A percentile compares a stretch with the other conserved stretches of the same genome.
Evolutionary conservation across 148 eudicot genomes (phyloP).

Genomic region (Chenopodium album): DNA sequence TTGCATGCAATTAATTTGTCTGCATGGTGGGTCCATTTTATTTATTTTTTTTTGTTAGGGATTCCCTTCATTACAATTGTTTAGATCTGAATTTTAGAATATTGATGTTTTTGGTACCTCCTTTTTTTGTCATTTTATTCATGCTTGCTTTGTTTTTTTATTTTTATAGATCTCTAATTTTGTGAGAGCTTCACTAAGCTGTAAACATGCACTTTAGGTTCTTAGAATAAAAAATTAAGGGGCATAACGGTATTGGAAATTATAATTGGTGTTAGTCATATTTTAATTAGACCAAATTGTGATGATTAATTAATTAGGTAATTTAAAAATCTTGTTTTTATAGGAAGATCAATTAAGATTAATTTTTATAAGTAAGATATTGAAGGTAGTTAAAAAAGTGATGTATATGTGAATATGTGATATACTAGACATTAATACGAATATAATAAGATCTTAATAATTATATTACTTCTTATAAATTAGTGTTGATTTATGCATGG

Average conservation of each 20-base stretch:
- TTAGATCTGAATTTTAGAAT: constrained; percentile 1
- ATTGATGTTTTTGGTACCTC: neutral
- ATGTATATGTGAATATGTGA: too few relatives aligned
- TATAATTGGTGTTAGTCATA: neutral
- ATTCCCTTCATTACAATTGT: neutral
- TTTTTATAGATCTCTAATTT: neutral
- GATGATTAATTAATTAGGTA: neutral
- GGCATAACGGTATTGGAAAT: neutral
- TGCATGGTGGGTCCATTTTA: neutral
- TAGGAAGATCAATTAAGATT: too few relatives aligned
- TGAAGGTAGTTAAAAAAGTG: too few relatives aligned
- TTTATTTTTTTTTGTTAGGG: neutral
- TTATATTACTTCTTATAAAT: too few relatives aligned
- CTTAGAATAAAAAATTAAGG: neutral
- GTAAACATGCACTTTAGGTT: neutral
- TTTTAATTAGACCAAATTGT: neutral
- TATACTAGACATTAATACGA: too few relatives aligned
- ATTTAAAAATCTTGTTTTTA: too few relatives aligned
- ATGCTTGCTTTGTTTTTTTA: neutral
- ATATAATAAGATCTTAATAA: too few relatives aligned
- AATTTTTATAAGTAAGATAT: too few relatives aligned
- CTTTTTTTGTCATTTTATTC: neutral
- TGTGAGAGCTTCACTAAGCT: neutral
- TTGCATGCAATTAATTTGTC: constrained; percentile 6
- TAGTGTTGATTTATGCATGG: too few relatives aligned